Conservation (phyloP, 768 basidiomycete species). For the Mycena metata region DNA sequence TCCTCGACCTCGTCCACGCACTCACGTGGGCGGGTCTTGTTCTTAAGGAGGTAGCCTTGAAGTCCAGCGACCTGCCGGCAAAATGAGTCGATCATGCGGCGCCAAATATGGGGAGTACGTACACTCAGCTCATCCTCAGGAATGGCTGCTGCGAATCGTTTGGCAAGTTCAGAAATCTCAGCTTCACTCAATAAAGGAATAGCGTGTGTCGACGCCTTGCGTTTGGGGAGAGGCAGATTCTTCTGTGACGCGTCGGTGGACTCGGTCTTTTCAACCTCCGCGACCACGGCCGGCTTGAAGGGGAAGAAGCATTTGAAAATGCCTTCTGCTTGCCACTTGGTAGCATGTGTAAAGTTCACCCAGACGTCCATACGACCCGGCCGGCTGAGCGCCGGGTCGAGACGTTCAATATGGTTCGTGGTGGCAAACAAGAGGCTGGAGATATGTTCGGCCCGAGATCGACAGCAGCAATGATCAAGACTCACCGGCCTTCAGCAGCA, state of each 20-base stretch:
- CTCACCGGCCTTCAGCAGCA: constrained; percentile 88
- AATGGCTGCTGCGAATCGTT: constrained; percentile 84
- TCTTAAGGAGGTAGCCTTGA: constrained; percentile 90
- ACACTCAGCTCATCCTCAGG: constrained; percentile 92
- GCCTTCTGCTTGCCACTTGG: constrained; percentile 93
- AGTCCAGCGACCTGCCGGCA: constrained; percentile 77
- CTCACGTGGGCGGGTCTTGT: constrained; percentile 90
- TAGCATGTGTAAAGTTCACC: constrained; percentile 92
- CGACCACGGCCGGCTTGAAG: constrained; percentile 58
- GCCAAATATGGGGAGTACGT: constrained; percentile 45
- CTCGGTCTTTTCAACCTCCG: constrained; percentile 40
- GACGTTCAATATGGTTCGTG: constrained; percentile 93
- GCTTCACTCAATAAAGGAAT: constrained; percentile 81
- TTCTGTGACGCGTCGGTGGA: constrained; percentile 68
- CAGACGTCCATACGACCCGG: constrained; percentile 95
- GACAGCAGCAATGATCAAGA: constrained; percentile 33
- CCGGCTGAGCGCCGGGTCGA: constrained; percentile 89
- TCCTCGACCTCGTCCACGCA: constrained; percentile 84
- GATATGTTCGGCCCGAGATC: constrained; percentile 25
- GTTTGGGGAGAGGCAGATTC: constrained; percentile 77
- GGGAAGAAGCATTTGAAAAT: constrained; percentile 98
- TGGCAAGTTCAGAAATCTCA: constrained; percentile 83
- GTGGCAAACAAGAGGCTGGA: constrained; percentile 87
- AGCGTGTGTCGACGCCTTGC: constrained; percentile 67
- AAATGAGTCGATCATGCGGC: neutral